A percentile compares a stretch with the other conserved stretches of the same genome.
Conservation (phyloP, 805 yeast species). For the Debaryomyces castellii region DNA sequence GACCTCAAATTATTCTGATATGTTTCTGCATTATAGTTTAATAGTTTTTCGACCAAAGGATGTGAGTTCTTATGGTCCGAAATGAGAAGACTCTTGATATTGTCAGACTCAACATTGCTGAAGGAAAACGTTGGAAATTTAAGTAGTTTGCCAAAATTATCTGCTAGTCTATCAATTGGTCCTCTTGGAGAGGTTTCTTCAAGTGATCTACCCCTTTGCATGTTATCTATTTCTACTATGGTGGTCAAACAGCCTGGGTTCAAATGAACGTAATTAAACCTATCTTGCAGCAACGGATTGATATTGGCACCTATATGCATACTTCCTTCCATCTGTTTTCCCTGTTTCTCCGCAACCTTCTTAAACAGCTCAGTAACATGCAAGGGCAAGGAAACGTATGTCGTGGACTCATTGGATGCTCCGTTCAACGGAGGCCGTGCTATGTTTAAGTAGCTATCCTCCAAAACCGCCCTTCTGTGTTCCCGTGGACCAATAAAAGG, state of each 20-base stretch:
- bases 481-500: conserved; percentile 20
- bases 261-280: conserved; percentile 50
- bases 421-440: conserved; percentile 34
- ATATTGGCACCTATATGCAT: conserved; percentile 53
- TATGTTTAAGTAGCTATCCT: conserved; percentile 30
- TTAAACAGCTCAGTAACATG: conserved; percentile 45
- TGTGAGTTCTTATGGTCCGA: conserved; percentile 3
- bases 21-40: conserved; percentile 34
- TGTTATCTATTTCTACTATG: conserved; percentile 14
- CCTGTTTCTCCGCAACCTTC: conserved; percentile 33
- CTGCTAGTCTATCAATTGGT: conserved; percentile 33
- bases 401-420: conserved; percentile 43
- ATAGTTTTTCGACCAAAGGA: conserved; percentile 20
- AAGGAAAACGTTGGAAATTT: conserved; percentile 6
- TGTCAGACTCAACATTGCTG: background rate
- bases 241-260: conserved; percentile 52
- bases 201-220: conserved; percentile 4
- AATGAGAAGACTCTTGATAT: background rate
- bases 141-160: conserved; percentile 29
- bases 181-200: conserved; percentile 12
- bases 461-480: conserved; percentile 16
- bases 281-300: conserved; percentile 53
- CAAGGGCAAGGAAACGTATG: conserved; percentile 53
- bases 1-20: conserved; percentile 26
- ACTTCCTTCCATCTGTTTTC: conserved; percentile 41